These are phyloP conservation scores for Blastomyces parvus DNA, from an alignment of 2,329 filamentous ascomycete species.

Conservation along the genomic window DNA sequence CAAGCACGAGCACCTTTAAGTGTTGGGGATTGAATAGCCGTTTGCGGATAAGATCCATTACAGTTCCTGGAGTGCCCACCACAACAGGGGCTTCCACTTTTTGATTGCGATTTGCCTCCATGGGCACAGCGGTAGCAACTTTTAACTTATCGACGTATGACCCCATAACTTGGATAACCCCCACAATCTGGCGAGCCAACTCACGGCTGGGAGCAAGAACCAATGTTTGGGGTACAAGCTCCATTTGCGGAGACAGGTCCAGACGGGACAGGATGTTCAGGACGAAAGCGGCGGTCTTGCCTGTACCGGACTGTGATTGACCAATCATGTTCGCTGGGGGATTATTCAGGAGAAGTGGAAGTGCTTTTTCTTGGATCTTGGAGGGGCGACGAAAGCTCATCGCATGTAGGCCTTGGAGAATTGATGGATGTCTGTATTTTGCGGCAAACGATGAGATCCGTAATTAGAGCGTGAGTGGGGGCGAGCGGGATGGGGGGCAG, in stretches of 20 bases:
- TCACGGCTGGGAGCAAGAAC: constrained; percentile 89
- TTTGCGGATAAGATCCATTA: constrained; percentile 74
- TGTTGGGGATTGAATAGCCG: constrained; percentile 61
- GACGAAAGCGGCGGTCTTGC: constrained; percentile 94
- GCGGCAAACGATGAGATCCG: not conserved
- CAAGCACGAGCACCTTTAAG: constrained; percentile 77
- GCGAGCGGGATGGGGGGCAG: constrained; percentile 8
- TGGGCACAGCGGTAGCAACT: constrained; percentile 74
- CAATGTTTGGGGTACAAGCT: constrained; percentile 62
- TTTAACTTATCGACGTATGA: constrained; percentile 67
- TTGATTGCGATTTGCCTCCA: constrained; percentile 57
- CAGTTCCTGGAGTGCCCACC: constrained; percentile 88
- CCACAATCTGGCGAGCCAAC: constrained; percentile 85
- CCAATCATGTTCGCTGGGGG: constrained; percentile 93
- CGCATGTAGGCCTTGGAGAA: constrained; percentile 65
- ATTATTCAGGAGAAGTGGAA: constrained; percentile 76
- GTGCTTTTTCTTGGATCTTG: constrained; percentile 92
- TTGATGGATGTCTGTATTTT: constrained; percentile 44
- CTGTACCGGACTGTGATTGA: constrained; percentile 97
- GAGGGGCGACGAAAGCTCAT: constrained; percentile 93
- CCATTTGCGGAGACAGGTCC: constrained; percentile 56
- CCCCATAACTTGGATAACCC: constrained; percentile 74
- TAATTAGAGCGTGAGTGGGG: not conserved
- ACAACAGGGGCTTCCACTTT: constrained; percentile 68
- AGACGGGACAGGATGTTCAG: constrained; percentile 83